Conservation (phyloP, 2,329 filamentous ascomycete species). For the Penicillium olsonii region DNA sequence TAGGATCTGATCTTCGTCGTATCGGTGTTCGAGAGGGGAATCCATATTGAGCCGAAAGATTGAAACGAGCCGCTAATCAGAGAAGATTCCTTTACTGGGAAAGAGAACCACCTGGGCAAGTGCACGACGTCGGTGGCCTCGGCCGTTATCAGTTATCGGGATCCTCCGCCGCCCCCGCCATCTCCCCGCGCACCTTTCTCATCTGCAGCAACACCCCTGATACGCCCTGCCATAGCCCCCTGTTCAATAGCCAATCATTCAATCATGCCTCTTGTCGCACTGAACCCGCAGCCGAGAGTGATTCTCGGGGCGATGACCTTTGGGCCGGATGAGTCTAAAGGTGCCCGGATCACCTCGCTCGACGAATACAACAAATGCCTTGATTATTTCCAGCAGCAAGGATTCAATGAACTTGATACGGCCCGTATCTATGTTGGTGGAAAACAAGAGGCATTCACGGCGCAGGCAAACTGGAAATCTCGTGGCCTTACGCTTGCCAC, state of each 20-base stretch:
- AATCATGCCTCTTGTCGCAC: conserved; percentile 40
- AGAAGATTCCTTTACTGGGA: neutral
- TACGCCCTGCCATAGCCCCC: neutral
- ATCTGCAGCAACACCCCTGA: neutral
- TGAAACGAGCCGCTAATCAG: neutral
- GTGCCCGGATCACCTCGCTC: conserved; percentile 72
- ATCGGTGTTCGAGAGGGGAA: neutral
- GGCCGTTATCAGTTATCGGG: conserved; percentile 20
- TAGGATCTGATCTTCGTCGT: neutral
- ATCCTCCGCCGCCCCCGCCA: conserved; percentile 12
- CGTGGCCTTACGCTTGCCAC: conserved; percentile 77
- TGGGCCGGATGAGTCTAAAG: conserved; percentile 62
- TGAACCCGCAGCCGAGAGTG: conserved; percentile 60
- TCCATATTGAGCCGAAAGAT: neutral
- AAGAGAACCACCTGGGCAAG: conserved; percentile 5
- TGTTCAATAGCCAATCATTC: neutral
- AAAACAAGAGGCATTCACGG: conserved; percentile 76
- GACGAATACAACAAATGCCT: conserved; percentile 71
- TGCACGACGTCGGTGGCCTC: conserved; percentile 4
- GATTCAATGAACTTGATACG: conserved; percentile 84
- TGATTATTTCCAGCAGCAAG: conserved; percentile 73
- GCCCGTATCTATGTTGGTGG: conserved; percentile 72
- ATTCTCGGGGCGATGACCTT: conserved; percentile 89
- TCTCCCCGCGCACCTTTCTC: neutral
- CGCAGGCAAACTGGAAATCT: conserved; percentile 74